phyloP scores from a whole-genome alignment of 305 asterid species.

The Rubia peregrina region DNA sequence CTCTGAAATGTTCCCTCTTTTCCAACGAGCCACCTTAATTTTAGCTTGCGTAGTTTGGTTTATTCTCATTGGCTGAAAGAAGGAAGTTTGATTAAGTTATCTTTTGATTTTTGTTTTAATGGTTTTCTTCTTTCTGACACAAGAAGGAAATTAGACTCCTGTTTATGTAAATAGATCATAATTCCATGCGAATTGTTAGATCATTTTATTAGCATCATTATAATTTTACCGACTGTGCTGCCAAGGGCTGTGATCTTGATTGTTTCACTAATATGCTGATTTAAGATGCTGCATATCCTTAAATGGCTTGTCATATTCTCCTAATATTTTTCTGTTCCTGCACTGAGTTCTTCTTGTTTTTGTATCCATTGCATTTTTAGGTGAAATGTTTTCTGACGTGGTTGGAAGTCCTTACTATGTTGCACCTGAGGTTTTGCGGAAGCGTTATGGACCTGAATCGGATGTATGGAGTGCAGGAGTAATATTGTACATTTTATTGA shows the following conservation, averaged over 20 bases:
- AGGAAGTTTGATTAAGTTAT: neutral
- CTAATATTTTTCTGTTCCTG: conserved; percentile 1
- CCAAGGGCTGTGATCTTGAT: neutral
- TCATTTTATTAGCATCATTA: neutral
- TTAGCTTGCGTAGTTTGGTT: neutral
- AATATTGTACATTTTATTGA: conserved; percentile 79
- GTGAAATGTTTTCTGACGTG: conserved; percentile 70
- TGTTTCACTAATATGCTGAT: neutral
- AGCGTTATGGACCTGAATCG: conserved; percentile 85
- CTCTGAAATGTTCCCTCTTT: neutral
- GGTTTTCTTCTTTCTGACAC: neutral
- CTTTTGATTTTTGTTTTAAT: neutral
- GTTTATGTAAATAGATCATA: neutral
- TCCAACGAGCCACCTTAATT: neutral
- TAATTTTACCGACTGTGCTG: neutral
- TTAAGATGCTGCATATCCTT: neutral
- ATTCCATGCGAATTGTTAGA: neutral
- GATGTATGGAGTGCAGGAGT: conserved; percentile 99
- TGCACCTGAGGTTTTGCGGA: conserved; percentile 89
- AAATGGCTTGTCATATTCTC: neutral
- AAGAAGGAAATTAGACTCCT: neutral
- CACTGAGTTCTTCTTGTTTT: conserved; percentile 6
- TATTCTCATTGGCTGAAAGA: neutral
- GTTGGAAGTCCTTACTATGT: conserved; percentile 98
- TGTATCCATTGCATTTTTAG: conserved; percentile 24